These are phyloP conservation scores for Apiospora sp. DNA, from an alignment of 2,329 filamentous ascomycete species.

Conservation along the genomic window DNA sequence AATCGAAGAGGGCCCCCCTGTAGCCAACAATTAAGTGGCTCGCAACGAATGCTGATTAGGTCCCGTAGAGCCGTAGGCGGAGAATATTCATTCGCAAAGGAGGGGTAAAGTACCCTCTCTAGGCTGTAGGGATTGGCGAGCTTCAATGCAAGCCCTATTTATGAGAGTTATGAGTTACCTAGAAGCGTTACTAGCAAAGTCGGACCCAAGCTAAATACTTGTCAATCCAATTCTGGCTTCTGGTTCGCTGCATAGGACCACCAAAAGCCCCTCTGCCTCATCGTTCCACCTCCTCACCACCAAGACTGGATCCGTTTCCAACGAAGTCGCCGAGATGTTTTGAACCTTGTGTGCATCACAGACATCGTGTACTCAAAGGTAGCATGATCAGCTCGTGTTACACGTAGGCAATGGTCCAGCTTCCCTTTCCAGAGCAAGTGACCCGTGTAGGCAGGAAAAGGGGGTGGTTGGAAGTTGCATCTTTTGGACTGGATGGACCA, in stretches of 20 bases:
- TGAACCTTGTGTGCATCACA: neutral
- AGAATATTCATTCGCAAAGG: neutral
- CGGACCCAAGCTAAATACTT: slow-evolving; percentile 1
- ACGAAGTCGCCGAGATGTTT: neutral
- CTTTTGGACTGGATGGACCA: slow-evolving; percentile 2
- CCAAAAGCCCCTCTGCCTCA: slow-evolving; percentile 3
- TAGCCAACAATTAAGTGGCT: slow-evolving; percentile 13
- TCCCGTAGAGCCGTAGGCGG: slow-evolving; percentile 14
- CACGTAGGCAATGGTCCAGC: neutral
- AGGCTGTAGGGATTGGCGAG: neutral
- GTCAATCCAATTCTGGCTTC: neutral
- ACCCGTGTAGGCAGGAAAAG: neutral
- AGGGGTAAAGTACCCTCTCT: neutral
- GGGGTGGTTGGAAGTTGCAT: slow-evolving; percentile 10
- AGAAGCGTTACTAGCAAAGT: neutral
- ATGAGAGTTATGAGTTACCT: neutral
- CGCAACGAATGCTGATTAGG: slow-evolving; percentile 11
- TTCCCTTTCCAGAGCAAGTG: neutral
- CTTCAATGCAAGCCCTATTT: neutral
- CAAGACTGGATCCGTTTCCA: slow-evolving; percentile 5
- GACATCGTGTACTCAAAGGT: neutral
- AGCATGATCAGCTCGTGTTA: slow-evolving; percentile 5
- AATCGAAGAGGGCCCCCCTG: slow-evolving; percentile 9
- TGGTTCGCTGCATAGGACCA: neutral
- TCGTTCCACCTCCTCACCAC: slow-evolving; percentile 10